A percentile compares a stretch with the other conserved stretches of the same genome.
Conservation (phyloP, 2,329 filamentous ascomycete species). For the Remersonia thermophila region DNA sequence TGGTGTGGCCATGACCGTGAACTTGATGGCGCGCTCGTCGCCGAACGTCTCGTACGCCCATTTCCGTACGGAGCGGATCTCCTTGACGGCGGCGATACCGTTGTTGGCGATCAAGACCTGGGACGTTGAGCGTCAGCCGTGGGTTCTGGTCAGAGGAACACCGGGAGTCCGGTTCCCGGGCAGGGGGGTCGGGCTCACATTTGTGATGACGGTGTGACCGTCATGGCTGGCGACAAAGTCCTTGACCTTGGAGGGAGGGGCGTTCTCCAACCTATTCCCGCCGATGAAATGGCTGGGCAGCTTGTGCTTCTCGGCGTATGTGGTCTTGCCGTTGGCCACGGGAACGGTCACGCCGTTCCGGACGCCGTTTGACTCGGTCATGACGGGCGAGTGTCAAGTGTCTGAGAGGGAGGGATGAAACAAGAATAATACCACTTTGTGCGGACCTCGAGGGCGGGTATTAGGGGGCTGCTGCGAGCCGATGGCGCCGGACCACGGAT, state of each 20-base stretch:
- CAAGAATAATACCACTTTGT: too few relatives aligned
- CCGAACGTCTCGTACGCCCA: conserved; percentile 99
- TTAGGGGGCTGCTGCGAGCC: too few relatives aligned
- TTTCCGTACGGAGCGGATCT: conserved; percentile 98
- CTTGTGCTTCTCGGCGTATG: conserved; percentile 69
- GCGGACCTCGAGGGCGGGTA: too few relatives aligned
- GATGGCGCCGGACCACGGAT: too few relatives aligned
- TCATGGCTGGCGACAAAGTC: conserved; percentile 85
- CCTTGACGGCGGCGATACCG: conserved; percentile 98
- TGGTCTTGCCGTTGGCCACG: conserved; percentile 44
- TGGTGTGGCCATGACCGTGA: conserved; percentile 98
- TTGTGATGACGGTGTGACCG: conserved; percentile 96
- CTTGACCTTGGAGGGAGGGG: conserved; percentile 76
- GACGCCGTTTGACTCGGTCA: conserved; percentile 35
- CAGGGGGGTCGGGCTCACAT: too few relatives aligned
- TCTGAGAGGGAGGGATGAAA: conserved; percentile 7
- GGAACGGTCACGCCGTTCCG: conserved; percentile 38
- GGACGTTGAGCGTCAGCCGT: conserved; percentile 4
- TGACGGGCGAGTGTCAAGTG: conserved; percentile 27
- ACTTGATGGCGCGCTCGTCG: conserved; percentile 95
- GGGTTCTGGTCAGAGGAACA: neutral
- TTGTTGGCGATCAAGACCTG: conserved; percentile 99
- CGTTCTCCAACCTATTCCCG: conserved; percentile 75
- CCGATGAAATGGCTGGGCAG: conserved; percentile 92
- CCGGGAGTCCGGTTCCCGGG: neutral